Evolutionary conservation across 106 monocot genomes (phyloP), one percentile per base, ranked within the genome.

Genomic region (Dioscorea zingiberensis): DNA sequence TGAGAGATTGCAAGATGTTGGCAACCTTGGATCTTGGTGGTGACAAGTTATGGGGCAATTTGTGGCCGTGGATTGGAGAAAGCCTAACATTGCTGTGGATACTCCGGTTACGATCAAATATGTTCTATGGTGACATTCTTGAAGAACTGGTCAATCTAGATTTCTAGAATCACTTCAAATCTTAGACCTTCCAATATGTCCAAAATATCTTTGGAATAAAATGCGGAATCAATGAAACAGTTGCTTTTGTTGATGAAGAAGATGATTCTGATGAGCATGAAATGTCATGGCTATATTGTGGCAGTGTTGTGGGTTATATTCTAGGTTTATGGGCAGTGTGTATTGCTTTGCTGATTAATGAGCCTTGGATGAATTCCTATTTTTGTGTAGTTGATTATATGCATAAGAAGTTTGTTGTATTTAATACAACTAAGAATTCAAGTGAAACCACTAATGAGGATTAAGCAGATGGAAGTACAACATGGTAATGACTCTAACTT

Each of bases 151-250:
- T 23, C 25, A n/a, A 58, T 58, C 8, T 58, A n/a, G n/a, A n/a
- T n/a, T n/a, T n/a, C n/a, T n/a, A 2, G 13, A n/a, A 21, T n/a
- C 58, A 25, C 22, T 58, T 8, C 19, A 58, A 58, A 23, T 58
- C 58, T 23, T 58, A 24, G 26, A 27, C 26, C 58, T 27, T 14
- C 10, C 58, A 53, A 53, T 15, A 4, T 53, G 4, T 53, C 24
- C 25, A 26, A 8, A 18, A 55, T 18, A 67, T 82, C 6, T 77
- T 73, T 44, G 82, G 82, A 0, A 13, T 2, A 16, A 23, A 3
- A 71, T 65, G 47, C 70, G 26, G 47, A 64, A 58, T 14, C 16
- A 28, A 25, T 22, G 27, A 25, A 16, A 38, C 38, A 38, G 9
- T 38, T 38, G 38, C 38, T 38, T 38, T 38, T 10, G 4, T 6